Evolutionary conservation across 208 protist genomes (phyloP).

Genomic region (Tetramitus jugosus): DNA sequence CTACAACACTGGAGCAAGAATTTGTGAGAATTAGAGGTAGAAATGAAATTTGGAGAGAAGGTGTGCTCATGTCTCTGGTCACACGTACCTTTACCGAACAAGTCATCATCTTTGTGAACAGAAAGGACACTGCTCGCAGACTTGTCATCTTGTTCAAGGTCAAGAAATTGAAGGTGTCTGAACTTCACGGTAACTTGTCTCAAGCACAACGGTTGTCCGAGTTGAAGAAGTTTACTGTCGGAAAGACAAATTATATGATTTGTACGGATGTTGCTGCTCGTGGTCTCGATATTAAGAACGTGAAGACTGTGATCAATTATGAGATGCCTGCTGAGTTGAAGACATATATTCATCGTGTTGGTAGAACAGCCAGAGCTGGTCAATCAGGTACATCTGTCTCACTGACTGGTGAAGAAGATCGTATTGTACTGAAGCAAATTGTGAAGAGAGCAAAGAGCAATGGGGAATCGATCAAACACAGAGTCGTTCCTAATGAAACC

Average conservation of each 20-base stretch:
- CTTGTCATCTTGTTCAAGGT: not conserved
- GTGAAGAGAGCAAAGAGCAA: slow-evolving; percentile 9
- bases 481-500: not conserved
- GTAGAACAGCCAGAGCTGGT: slow-evolving; percentile 46
- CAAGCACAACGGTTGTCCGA: not conserved
- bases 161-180: not conserved
- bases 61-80: not conserved
- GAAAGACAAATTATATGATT: slow-evolving; percentile 17
- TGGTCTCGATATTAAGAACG: slow-evolving; percentile 46
- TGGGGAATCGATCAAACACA: not conserved
- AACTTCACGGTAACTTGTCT: not conserved
- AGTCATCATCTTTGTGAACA: slow-evolving; percentile 2
- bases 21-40: not conserved
- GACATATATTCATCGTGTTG: slow-evolving; percentile 53
- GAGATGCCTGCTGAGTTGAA: slow-evolving; percentile 37
- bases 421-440: not conserved
- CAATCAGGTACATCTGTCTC: not conserved
- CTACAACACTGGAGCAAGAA: slow-evolving; percentile 2
- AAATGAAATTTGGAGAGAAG: not conserved
- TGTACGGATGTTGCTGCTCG: slow-evolving; percentile 27
- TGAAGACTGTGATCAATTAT: slow-evolving; percentile 51
- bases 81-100: not conserved
- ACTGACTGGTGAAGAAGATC: not conserved
- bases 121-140: not conserved
- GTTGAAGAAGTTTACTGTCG: not conserved